Evolutionary conservation across 129 eudicot species (phyloP), one percentile per base, ranked within the genome.

Genomic region (Ambrosia artemisiifolia): DNA sequence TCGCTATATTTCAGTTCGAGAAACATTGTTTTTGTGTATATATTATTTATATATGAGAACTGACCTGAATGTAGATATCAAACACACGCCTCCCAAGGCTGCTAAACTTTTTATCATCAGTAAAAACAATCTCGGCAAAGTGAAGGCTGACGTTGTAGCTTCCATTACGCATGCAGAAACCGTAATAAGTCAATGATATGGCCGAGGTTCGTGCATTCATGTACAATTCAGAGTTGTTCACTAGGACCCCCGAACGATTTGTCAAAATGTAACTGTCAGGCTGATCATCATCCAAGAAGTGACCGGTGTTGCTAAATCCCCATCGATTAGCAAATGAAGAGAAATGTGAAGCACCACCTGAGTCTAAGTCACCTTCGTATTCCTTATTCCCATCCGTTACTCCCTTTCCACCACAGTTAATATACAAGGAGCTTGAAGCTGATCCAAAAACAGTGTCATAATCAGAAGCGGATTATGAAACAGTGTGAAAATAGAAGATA

Each of bases 231-330:
- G 87, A 4, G 35, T 40, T 33, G 59, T 66, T 76, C 32, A 68
- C 80, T 30, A 67, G 11, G 57, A 83, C 72, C 19, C 18, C 44
- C 28, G 77, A 80, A 56, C 43, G 12, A n/a, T 19, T 42, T 0
- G 65, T 6, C 42, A 38, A 38, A 57, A 65, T 53, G 34, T 48
- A 83, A 46, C 54, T 70, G 55, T 80, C 79, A 2, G 0, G 32
- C 0, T 32, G 13, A 5, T 44, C 56, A 3, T 81, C 79, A 76
- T 87, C 89, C 87, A 87, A 7, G 80, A 89, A 89, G 61, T 64
- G 47, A 59, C 98, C 98, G 0, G 98, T 89, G 74, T 83, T 92
- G 76, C 96, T 89, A 69, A 85, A 82, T 73, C 88, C 96, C 98
- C 98, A 92, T 60, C 77, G 83, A 8, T 72, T 34, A 7, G 61